phyloP scores from a whole-genome alignment of 2,329 filamentous ascomycete species.

The Acrodontium crateriforme region DNA sequence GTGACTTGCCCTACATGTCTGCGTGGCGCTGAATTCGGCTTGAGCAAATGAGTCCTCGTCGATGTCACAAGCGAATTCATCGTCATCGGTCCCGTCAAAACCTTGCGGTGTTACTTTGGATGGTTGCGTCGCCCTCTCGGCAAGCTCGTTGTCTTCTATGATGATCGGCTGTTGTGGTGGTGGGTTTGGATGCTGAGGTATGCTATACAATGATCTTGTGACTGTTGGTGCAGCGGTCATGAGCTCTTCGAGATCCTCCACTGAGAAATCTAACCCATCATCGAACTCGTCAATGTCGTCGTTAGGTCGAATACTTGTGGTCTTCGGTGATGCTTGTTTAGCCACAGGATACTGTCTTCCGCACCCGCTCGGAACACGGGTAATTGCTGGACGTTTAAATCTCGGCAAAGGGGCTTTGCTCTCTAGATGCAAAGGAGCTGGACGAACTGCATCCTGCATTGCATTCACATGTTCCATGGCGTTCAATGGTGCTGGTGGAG shows the following conservation, averaged over 20 bases:
- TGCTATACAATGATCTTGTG: slow-evolving; percentile 33
- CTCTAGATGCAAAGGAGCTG: slow-evolving; percentile 16
- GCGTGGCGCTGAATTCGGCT: slow-evolving; percentile 58
- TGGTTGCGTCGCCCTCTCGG: too few relatives aligned
- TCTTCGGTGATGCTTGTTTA: slow-evolving; percentile 3
- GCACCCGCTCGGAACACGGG: slow-evolving; percentile 8
- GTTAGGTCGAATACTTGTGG: slow-evolving; percentile 2
- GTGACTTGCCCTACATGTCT: slow-evolving; percentile 39
- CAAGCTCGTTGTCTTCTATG: slow-evolving; percentile 1
- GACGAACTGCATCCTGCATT: too few relatives aligned
- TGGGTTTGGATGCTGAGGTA: slow-evolving; percentile 18
- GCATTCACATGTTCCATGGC: too few relatives aligned
- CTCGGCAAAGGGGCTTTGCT: slow-evolving; percentile 20
- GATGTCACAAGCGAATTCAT: slow-evolving; percentile 59
- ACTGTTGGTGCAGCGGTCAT: slow-evolving; percentile 26
- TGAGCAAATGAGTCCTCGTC: slow-evolving; percentile 59
- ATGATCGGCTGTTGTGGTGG: slow-evolving; percentile 6
- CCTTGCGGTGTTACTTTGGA: background rate
- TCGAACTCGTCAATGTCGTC: slow-evolving; percentile 30
- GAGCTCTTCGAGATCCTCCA: slow-evolving; percentile 44
- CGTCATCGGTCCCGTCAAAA: slow-evolving; percentile 31
- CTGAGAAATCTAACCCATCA: slow-evolving; percentile 37
- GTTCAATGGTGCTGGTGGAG: background rate
- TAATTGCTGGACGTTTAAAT: slow-evolving; percentile 20
- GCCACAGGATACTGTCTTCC: slow-evolving; percentile 6